Evolutionary conservation across 495 filamentous ascomycete genomes (phyloP).

Genomic region (Cairneyella variabilis): DNA sequence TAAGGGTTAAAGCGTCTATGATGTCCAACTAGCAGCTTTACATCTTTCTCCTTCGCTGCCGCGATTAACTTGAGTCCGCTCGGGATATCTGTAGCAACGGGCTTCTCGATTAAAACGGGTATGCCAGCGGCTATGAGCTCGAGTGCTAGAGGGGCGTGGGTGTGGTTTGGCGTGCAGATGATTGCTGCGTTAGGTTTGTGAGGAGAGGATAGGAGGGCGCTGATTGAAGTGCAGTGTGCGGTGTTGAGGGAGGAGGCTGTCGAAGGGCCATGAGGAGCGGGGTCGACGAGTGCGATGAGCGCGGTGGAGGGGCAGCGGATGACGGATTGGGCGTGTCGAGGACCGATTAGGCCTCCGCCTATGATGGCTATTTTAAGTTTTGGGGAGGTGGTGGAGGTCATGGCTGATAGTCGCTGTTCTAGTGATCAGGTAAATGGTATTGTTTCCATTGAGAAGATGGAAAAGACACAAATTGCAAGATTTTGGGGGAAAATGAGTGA

Average conservation of each 20-base stretch:
- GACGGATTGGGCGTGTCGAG: constrained; percentile 51
- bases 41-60: constrained; percentile 20
- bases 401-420: too few species aligned
- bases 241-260: constrained; percentile 30
- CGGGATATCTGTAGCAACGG: constrained; percentile 45
- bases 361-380: constrained; percentile 45
- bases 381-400: not conserved
- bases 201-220: constrained; percentile 37
- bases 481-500: too few species aligned
- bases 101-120: constrained; percentile 57
- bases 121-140: constrained; percentile 46
- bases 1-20: constrained; percentile 60
- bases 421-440: too few species aligned
- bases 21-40: constrained; percentile 54
- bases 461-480: too few species aligned
- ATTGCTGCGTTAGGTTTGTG: constrained; percentile 49
- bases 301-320: constrained; percentile 39
- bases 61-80: constrained; percentile 23
- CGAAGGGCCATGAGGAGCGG: constrained; percentile 17
- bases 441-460: too few species aligned
- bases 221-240: constrained; percentile 34
- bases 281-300: constrained; percentile 49
- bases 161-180: constrained; percentile 57
- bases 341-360: constrained; percentile 54
- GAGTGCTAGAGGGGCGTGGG: constrained; percentile 48